phyloP scores from a whole-genome alignment of 2,329 filamentous ascomycete genomes.

The Byssochlamys sp. region DNA sequence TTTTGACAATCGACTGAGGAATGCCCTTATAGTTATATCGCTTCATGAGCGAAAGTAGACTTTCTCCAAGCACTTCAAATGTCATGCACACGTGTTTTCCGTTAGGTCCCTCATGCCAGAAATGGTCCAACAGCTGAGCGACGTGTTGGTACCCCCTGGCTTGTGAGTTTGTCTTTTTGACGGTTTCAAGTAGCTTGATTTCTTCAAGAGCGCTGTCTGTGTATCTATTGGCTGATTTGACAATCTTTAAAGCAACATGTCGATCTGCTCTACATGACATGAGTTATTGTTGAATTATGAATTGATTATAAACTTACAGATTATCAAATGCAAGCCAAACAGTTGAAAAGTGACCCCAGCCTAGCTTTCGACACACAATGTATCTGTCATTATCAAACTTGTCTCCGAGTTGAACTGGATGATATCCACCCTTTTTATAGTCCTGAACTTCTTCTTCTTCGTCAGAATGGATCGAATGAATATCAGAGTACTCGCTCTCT shows the following conservation, averaged over 20 bases:
- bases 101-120: constrained; percentile 15
- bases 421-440: constrained; percentile 16
- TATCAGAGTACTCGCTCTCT: too few species aligned
- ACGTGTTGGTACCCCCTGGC: constrained; percentile 13
- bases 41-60: too few species aligned
- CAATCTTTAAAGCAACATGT: constrained; percentile 11
- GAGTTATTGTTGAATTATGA: constrained; percentile 3
- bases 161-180: too few species aligned
- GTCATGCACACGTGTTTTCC: too few species aligned
- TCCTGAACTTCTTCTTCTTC: too few species aligned
- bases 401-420: constrained; percentile 17
- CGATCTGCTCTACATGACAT: constrained; percentile 9
- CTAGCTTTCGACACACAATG: constrained; percentile 11
- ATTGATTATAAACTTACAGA: too few species aligned
- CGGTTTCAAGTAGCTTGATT: too few species aligned
- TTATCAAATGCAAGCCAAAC: constrained; percentile 20
- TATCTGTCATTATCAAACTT: constrained; percentile 13
- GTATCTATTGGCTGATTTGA: constrained; percentile 15
- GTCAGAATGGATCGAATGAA: too few species aligned
- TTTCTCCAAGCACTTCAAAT: too few species aligned
- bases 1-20: too few species aligned
- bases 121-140: constrained; percentile 14
- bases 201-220: too few species aligned
- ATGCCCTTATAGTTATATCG: too few species aligned
- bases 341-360: constrained; percentile 13